phyloP scores from a whole-genome alignment of 2,329 filamentous ascomycete genomes.

The Xylaria arbuscula region DNA sequence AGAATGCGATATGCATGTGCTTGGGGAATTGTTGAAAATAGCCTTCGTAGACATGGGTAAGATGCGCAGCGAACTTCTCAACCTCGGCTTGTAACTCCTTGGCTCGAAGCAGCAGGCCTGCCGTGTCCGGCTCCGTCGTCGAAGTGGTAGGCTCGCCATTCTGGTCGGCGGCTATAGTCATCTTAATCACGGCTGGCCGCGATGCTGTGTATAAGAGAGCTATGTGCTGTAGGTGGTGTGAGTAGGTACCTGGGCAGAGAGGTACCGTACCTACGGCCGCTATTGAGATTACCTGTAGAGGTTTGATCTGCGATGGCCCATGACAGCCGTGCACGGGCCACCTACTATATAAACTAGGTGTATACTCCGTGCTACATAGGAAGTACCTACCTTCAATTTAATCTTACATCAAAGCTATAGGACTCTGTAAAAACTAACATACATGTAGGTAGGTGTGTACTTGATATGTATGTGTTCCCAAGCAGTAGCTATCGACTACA shows the following conservation, averaged over 20 bases:
- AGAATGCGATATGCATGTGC: constrained; percentile 43
- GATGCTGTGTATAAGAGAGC: not conserved
- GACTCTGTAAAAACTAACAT: no score
- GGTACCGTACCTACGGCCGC: not conserved
- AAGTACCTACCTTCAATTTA: no score
- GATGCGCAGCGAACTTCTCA: constrained; percentile 42
- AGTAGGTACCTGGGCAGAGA: not conserved
- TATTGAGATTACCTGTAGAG: not conserved
- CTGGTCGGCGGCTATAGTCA: constrained; percentile 10
- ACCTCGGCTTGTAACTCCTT: constrained; percentile 44
- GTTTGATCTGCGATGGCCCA: not conserved
- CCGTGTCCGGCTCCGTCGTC: not conserved
- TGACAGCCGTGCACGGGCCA: not conserved
- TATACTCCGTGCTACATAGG: no score
- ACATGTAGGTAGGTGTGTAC: no score
- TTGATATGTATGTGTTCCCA: no score
- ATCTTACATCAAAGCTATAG: no score
- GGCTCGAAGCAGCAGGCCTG: constrained; percentile 26
- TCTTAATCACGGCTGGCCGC: not conserved
- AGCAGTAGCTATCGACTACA: no score
- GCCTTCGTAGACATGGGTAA: constrained; percentile 42
- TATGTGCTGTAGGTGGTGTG: not conserved
- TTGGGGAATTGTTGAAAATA: constrained; percentile 47
- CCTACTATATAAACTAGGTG: not conserved
- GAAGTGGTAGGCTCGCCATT: not conserved